A percentile compares a stretch with the other conserved stretches of the same genome.
phyloP scores from a whole-genome alignment of 2,329 filamentous ascomycete genomes.

The Pestalotiopsis sp. region DNA sequence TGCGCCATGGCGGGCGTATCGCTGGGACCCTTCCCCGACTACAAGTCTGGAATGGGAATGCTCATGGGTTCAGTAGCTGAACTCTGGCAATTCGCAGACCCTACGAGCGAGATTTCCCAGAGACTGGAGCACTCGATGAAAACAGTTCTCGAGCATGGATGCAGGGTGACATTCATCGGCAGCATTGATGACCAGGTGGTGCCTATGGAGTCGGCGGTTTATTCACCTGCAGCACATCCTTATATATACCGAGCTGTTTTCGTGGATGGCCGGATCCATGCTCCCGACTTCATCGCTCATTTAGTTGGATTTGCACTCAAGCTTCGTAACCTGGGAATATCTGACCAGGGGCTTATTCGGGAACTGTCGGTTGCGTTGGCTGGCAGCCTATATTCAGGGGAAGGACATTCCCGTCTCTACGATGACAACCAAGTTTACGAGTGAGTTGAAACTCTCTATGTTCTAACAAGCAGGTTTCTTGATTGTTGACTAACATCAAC shows the following conservation, averaged over 20 bases:
- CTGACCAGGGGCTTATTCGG: slow-evolving; percentile 89
- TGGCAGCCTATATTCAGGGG: slow-evolving; percentile 87
- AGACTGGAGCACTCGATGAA: slow-evolving; percentile 78
- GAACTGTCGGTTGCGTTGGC: slow-evolving; percentile 88
- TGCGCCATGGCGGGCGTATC: slow-evolving; percentile 90
- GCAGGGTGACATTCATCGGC: slow-evolving; percentile 83
- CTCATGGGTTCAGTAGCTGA: slow-evolving; percentile 91
- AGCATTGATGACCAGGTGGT: slow-evolving; percentile 98
- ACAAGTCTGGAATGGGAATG: slow-evolving; percentile 82
- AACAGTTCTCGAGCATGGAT: slow-evolving; percentile 75
- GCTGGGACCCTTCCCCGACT: slow-evolving; percentile 89
- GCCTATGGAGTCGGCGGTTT: slow-evolving; percentile 89
- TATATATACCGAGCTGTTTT: slow-evolving; percentile 97
- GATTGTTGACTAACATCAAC: slow-evolving; percentile 52
- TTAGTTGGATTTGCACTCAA: slow-evolving; percentile 93
- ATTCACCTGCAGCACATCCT: slow-evolving; percentile 83
- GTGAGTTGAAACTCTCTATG: slow-evolving; percentile 42
- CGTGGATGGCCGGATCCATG: slow-evolving; percentile 88
- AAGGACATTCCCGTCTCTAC: slow-evolving; percentile 92
- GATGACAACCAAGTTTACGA: slow-evolving; percentile 87
- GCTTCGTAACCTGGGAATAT: slow-evolving; percentile 87
- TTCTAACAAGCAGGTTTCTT: background rate
- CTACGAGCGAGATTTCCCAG: slow-evolving; percentile 79
- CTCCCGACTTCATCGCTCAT: slow-evolving; percentile 91
- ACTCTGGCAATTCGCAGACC: slow-evolving; percentile 89